A percentile compares a stretch with the other conserved stretches of the same genome.
These are phyloP conservation scores for Trapa incisa DNA, from an alignment of 345 rosid species.

Conservation along the genomic window DNA sequence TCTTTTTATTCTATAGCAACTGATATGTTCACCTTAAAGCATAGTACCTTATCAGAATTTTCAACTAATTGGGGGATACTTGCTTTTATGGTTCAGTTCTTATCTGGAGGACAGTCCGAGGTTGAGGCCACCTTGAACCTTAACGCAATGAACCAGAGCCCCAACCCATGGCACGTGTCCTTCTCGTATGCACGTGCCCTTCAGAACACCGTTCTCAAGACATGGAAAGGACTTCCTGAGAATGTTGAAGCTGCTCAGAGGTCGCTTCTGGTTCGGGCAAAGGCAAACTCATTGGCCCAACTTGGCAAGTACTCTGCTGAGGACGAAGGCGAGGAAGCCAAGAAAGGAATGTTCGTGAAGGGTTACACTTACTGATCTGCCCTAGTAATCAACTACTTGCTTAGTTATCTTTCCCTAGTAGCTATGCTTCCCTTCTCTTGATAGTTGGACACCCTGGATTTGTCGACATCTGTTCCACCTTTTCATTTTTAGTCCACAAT, in stretches of 20 bases:
- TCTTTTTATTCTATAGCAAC: too few species aligned
- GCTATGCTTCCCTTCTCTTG: not conserved
- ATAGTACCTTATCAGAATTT: not conserved
- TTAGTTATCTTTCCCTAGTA: constrained; percentile 1
- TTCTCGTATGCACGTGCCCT: constrained; percentile 97
- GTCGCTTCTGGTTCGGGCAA: constrained; percentile 83
- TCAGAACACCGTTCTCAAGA: constrained; percentile 84
- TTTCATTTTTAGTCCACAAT: not conserved
- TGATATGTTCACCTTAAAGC: too few species aligned
- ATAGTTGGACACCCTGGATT: not conserved
- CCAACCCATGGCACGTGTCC: constrained; percentile 98
- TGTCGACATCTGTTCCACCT: not conserved
- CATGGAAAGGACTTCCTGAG: constrained; percentile 91
- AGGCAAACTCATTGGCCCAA: constrained; percentile 93
- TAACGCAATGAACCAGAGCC: constrained; percentile 91
- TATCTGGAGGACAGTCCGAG: constrained; percentile 98
- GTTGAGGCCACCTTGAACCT: constrained; percentile 87
- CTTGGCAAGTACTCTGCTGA: constrained; percentile 77
- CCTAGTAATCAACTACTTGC: not conserved
- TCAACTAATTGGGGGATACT: not conserved
- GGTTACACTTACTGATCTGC: constrained; percentile 75
- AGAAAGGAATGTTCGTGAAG: constrained; percentile 93
- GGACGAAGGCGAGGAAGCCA: constrained; percentile 83
- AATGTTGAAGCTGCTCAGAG: constrained; percentile 69
- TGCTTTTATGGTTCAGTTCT: constrained; percentile 41